A percentile compares a stretch with the other conserved stretches of the same genome.
phyloP scores from a whole-genome alignment of 2,329 filamentous ascomycete genomes.

The Trichoderma oligosporum region DNA sequence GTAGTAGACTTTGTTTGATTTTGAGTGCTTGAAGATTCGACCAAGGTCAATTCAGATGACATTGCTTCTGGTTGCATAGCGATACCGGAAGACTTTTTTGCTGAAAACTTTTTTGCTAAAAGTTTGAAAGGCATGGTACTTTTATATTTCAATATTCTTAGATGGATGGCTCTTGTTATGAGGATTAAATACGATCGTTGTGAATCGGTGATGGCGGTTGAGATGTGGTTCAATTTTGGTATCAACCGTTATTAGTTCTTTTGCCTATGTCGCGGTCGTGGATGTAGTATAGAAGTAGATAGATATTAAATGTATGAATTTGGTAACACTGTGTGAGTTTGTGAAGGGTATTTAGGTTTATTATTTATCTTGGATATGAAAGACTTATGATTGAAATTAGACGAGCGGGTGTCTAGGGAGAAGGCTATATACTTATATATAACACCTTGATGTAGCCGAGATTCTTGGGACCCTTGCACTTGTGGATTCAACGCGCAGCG shows the following conservation, averaged over 20 bases:
- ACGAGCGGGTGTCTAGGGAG: too few relatives aligned
- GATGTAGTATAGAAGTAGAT: background rate
- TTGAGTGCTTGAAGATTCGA: background rate
- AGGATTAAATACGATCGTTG: background rate
- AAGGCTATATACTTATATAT: too few relatives aligned
- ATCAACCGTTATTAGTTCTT: background rate
- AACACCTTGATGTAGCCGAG: background rate
- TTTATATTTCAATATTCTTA: background rate
- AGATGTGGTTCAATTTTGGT: background rate
- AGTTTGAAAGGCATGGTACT: conserved; percentile 4
- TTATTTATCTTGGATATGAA: too few relatives aligned
- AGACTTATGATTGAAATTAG: too few relatives aligned
- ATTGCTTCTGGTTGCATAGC: conserved; percentile 7
- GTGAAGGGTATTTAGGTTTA: too few relatives aligned
- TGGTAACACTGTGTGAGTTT: too few relatives aligned
- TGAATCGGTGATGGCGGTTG: background rate
- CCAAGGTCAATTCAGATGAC: conserved; percentile 12
- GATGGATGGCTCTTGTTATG: background rate
- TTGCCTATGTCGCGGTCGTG: background rate
- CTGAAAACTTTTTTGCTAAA: background rate
- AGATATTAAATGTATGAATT: too few relatives aligned
- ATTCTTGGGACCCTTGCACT: background rate
- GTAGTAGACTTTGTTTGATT: background rate
- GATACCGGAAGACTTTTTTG: background rate
- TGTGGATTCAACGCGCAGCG: background rate